These are phyloP conservation scores for Coemansia sp. DNA, from an alignment of 371 early-diverging fungal genomes.

Conservation along the genomic window DNA sequence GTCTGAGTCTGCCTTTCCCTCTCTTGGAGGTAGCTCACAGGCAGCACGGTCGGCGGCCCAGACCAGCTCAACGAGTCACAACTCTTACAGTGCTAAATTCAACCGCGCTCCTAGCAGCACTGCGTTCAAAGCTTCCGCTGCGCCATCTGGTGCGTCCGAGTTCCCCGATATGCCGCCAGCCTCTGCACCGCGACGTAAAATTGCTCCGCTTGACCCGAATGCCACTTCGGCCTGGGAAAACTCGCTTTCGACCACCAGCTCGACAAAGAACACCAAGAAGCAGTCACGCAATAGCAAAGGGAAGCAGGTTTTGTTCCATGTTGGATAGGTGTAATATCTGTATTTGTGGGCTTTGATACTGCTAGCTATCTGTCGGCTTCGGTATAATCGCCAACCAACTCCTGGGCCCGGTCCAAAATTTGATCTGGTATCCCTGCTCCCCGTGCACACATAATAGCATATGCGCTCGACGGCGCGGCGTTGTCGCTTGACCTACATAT, in stretches of 20 bases:
- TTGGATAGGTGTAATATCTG: background rate
- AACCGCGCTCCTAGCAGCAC: background rate
- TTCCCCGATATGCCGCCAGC: conserved; percentile 41
- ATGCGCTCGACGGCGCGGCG: background rate
- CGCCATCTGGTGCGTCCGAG: conserved; percentile 8
- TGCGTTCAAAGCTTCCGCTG: background rate
- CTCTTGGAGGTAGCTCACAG: conserved; percentile 13
- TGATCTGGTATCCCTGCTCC: conserved; percentile 23
- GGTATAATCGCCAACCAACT: conserved; percentile 2
- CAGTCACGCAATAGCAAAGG: conserved; percentile 32
- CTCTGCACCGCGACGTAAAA: conserved; percentile 9
- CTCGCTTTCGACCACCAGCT: conserved; percentile 12
- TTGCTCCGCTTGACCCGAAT: conserved; percentile 33
- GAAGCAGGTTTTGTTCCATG: conserved; percentile 24
- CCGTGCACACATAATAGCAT: conserved; percentile 25
- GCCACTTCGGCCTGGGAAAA: conserved; percentile 38
- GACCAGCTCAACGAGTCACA: background rate
- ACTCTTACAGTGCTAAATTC: conserved; percentile 28
- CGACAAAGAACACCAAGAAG: conserved; percentile 7
- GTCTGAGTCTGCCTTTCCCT: conserved; percentile 27
- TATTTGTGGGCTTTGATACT: background rate
- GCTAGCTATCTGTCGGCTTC: background rate
- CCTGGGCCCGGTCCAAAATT: conserved; percentile 11
- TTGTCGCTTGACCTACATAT: conserved; percentile 12
- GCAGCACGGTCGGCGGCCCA: background rate